Base-by-base conservation (phyloP, 2,329 filamentous ascomycete genomes). In the Coleophoma eucalyptorum region DNA sequence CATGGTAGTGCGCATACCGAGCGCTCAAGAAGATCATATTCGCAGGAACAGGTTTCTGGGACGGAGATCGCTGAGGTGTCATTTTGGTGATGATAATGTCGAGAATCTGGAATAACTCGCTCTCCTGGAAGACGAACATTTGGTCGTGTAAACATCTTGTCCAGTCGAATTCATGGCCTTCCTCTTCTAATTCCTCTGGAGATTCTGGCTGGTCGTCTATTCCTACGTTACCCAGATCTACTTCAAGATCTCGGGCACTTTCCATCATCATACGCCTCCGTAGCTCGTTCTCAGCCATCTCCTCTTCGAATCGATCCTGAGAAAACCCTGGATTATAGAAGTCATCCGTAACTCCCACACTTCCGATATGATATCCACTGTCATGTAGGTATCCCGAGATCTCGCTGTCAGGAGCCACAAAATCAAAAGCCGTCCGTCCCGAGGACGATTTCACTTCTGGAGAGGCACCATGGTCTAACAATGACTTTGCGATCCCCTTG, bases 61-160 rank as follows among this genome's bases (percentile, higher is more conserved):
- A 89, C 0, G 92, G 90, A 31, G 93, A 96, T 61, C 94, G 80
- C 71, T 97, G 92, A 1, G 94, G 94, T 1, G 90, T 95, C 94
- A 99, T 97, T 63, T 94, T 93, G 55, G 93, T 97, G 65, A 99
- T 96, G 65, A 97, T 85, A 50, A 97, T 94, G 65, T 96, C 89
- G 58, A 99, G 79, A 62, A 99, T 97, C 52, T 87, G 85, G 52
- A 93, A 88, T 47, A 99, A 79, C 65, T 99, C 93, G 65, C 83
- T 87, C 60, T 97, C 93, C 68, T 99, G 94, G 67, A 99, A 99
- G 35, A 99, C 94, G 67, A 99, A 99, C 94, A 99, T 99, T 68
- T 99, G 94, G 67, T 99, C 94, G 66, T 97, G 90, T 45, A 96
- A 76, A 69, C 94, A 99, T 61, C 89, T 81, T 56, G 88, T 88